Base-by-base conservation (phyloP, 2,329 filamentous ascomycete species). In the Colletotrichum filicis region DNA sequence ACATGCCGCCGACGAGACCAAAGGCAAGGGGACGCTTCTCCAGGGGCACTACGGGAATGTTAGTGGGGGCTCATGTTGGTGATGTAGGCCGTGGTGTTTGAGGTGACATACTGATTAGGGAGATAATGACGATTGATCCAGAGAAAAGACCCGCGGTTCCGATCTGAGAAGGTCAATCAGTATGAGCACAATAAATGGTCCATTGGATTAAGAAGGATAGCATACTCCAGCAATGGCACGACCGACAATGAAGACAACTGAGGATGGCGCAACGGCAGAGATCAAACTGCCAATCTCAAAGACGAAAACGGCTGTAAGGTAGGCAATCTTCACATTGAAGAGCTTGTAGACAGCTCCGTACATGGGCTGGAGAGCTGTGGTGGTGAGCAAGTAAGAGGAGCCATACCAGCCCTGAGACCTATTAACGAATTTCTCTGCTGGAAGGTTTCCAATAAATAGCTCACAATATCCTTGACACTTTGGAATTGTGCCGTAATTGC, bases 1-100 rank as follows among this genome's bases (percentile, higher is more conserved):
- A 91, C 82, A 90, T 88, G 63, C 84, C 87, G 9, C 87, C 87
- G 52, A 90, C 83, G 52, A 90, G 78, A 32, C 88, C 89, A 66
- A 89, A 89, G 26, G 86, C 88, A 35, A 88, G 79, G 7, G 86
- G 89, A 35, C 89, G 83, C 76, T 89, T 87, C 8, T 85, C 79
- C 8, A 91, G 83, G 5, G 89, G 89, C 60, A 91, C 81, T 81
- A 67, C 88, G 79, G 61, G 30, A 32, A 32, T 8, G 8, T 32
- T 32, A 32, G 30, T 32, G 30, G 30, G 30, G 30, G 30, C 2
- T 32, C 8, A 32, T 32, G 30, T 11, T 32, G 30, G 30, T 32
- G 30, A 32, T 32, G 30, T 32, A 32, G 8, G 8, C 30, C 30
- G 30, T 11, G 30, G 30, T 11, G 30, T 32, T 9, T 32, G 30